phyloP scores from a whole-genome alignment of 2,329 filamentous ascomycete genomes.

The Cytospora chrysosperma region DNA sequence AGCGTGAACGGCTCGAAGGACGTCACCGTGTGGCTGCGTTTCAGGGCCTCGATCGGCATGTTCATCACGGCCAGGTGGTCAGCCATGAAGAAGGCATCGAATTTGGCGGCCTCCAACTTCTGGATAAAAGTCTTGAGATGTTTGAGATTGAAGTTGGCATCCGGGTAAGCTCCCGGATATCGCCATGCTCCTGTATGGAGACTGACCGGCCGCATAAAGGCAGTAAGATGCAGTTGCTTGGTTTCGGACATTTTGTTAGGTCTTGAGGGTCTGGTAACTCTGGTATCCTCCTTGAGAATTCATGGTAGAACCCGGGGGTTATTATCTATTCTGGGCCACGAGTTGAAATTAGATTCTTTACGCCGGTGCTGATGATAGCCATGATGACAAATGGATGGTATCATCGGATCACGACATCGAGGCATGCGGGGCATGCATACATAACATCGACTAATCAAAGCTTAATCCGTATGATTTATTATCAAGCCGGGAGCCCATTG shows the following conservation, averaged over 20 bases:
- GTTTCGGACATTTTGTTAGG: slow-evolving; percentile 11
- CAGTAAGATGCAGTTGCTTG: slow-evolving; percentile 52
- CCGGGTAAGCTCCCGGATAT: slow-evolving; percentile 53
- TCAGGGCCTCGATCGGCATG: slow-evolving; percentile 56
- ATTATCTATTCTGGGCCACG: too few species aligned
- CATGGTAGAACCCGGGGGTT: not conserved
- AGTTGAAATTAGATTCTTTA: too few species aligned
- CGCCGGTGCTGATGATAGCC: not conserved
- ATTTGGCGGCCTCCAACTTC: slow-evolving; percentile 53
- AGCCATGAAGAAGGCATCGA: slow-evolving; percentile 58
- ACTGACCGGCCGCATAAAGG: slow-evolving; percentile 58
- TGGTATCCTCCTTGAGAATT: not conserved
- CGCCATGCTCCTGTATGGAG: slow-evolving; percentile 57
- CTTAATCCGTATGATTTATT: too few species aligned
- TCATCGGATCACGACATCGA: slow-evolving; percentile 19
- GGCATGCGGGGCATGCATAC: slow-evolving; percentile 7
- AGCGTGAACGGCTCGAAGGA: slow-evolving; percentile 58
- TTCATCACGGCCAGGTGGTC: slow-evolving; percentile 55
- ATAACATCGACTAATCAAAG: not conserved
- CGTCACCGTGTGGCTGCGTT: slow-evolving; percentile 56
- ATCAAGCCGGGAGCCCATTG: too few species aligned
- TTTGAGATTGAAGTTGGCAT: slow-evolving; percentile 57
- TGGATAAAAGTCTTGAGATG: slow-evolving; percentile 54
- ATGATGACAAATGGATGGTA: slow-evolving; percentile 16
- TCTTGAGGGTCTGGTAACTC: not conserved